phyloP scores from a whole-genome alignment of 1,139 yeast genomes.

The Geotrichum bryndzae region DNA sequence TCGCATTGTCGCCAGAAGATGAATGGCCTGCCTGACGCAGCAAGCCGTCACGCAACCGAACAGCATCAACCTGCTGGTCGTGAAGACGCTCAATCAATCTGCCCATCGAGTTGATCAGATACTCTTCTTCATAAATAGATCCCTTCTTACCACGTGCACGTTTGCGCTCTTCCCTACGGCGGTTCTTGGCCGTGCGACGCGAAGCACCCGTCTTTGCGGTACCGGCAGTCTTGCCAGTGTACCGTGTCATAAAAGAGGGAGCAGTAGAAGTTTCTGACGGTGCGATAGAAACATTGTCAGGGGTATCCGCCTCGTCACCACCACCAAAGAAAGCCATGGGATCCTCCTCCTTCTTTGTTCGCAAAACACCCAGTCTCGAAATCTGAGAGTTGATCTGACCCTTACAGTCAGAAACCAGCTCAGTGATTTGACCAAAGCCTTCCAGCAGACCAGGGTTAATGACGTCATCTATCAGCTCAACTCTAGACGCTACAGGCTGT shows the following conservation, averaged over 20 bases:
- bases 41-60: conserved; percentile 66
- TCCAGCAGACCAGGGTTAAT: conserved; percentile 76
- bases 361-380: conserved; percentile 72
- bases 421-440: conserved; percentile 83
- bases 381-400: conserved; percentile 81
- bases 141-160: conserved; percentile 96
- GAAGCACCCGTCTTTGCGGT: conserved; percentile 97
- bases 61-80: conserved; percentile 69
- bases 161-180: conserved; percentile 92
- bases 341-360: conserved; percentile 75
- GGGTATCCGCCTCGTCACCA: conserved; percentile 49
- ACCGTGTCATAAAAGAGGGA: conserved; percentile 88
- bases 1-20: background rate
- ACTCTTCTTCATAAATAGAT: conserved; percentile 94
- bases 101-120: conserved; percentile 79
- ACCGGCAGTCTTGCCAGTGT: conserved; percentile 91
- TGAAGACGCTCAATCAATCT: conserved; percentile 78
- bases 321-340: conserved; percentile 76
- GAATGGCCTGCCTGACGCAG: conserved; percentile 48
- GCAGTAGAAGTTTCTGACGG: conserved; percentile 91
- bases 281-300: conserved; percentile 92
- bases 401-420: conserved; percentile 84
- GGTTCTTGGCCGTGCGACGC: conserved; percentile 82
- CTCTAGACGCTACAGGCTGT: conserved; percentile 18
- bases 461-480: conserved; percentile 46